These are phyloP conservation scores for Candida railenensis DNA, from an alignment of 805 yeast genomes.

Conservation along the genomic window DNA sequence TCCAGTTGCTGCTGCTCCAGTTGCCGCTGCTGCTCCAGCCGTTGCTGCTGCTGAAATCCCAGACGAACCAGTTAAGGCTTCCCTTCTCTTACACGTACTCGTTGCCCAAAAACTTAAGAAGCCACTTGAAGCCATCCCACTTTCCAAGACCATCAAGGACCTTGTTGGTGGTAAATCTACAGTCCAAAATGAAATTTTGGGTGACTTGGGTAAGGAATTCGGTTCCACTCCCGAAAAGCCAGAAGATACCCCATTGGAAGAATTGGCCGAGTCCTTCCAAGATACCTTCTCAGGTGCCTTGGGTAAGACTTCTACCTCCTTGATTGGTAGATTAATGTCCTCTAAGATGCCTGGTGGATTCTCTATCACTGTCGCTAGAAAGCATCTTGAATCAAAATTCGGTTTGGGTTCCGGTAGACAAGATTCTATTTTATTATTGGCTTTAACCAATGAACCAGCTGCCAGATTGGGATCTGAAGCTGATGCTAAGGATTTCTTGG, in stretches of 20 bases:
- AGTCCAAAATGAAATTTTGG: conserved; percentile 96
- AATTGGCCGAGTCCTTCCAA: conserved; percentile 93
- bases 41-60: conserved; percentile 84
- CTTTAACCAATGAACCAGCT: conserved; percentile 89
- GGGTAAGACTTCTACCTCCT: conserved; percentile 90
- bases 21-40: conserved; percentile 65
- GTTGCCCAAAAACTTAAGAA: conserved; percentile 97
- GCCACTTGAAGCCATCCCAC: conserved; percentile 78
- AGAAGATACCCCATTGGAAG: conserved; percentile 95
- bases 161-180: conserved; percentile 98
- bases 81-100: conserved; percentile 76
- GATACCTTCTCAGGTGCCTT: conserved; percentile 83
- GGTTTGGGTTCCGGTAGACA: conserved; percentile 94
- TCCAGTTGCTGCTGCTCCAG: conserved; percentile 54
- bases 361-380: conserved; percentile 86
- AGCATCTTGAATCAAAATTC: conserved; percentile 87
- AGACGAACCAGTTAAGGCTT: conserved; percentile 88
- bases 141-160: conserved; percentile 93
- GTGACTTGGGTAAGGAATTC: conserved; percentile 98
- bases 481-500: conserved; percentile 90
- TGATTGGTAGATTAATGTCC: conserved; percentile 87
- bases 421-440: conserved; percentile 80
- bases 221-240: conserved; percentile 99
- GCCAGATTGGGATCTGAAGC: conserved; percentile 80
- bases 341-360: conserved; percentile 99